Conservation (phyloP, 768 basidiomycete genomes). For the Sistotremastrum suecicum region DNA sequence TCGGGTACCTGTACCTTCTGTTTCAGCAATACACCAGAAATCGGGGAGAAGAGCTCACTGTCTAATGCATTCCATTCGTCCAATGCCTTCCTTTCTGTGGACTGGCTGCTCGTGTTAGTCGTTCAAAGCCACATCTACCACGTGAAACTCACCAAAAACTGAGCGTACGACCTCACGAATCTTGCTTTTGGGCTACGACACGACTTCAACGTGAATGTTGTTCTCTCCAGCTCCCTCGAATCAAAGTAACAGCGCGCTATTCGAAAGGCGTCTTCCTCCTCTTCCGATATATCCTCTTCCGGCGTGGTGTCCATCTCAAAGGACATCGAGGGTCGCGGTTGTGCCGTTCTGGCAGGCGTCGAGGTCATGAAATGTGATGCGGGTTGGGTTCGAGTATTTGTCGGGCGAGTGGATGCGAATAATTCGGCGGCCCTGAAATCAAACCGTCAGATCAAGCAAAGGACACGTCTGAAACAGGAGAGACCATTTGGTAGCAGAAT, state of each 20-base stretch:
- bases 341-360: conserved; percentile 37
- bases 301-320: conserved; percentile 19
- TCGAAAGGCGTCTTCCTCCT: conserved; percentile 61
- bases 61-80: conserved; percentile 77
- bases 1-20: conserved; percentile 37
- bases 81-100: conserved; percentile 69
- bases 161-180: conserved; percentile 70
- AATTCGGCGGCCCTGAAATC: conserved; percentile 60
- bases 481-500: conserved; percentile 67
- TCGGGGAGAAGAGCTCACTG: conserved; percentile 28
- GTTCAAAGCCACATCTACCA: conserved; percentile 1
- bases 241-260: conserved; percentile 65
- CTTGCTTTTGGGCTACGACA: conserved; percentile 59
- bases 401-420: conserved; percentile 42
- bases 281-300: conserved; percentile 34
- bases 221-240: conserved; percentile 64
- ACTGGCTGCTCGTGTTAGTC: conserved; percentile 20
- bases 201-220: conserved; percentile 44
- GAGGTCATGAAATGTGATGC: conserved; percentile 36
- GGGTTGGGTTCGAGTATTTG: conserved; percentile 15
- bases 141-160: conserved; percentile 58
- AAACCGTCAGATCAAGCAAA: conserved; percentile 2
- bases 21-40: not conserved
- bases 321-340: conserved; percentile 23
- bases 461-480: not conserved